Evolutionary conservation across 805 yeast genomes (phyloP).

Genomic region (Barnettozyma californica): DNA sequence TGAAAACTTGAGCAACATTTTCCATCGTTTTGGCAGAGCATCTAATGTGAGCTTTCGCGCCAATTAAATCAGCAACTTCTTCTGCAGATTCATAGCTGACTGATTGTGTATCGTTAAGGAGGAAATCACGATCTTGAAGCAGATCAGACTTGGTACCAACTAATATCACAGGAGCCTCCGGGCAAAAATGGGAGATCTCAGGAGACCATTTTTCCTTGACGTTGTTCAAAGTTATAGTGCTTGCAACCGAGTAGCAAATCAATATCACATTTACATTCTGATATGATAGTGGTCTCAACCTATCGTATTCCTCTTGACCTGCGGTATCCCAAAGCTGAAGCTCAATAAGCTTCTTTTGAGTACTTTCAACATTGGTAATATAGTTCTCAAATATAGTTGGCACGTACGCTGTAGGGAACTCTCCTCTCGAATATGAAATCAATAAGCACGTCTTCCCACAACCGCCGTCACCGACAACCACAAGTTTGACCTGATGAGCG

Average conservation of each 20-base stretch:
- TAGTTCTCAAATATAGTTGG: constrained; percentile 85
- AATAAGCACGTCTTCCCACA: constrained; percentile 85
- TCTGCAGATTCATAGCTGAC: constrained; percentile 35
- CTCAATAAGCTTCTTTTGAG: constrained; percentile 50
- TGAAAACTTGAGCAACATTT: constrained; percentile 65
- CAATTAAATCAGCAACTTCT: constrained; percentile 51
- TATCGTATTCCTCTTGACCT: constrained; percentile 82
- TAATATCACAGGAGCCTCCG: constrained; percentile 67
- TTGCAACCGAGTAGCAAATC: constrained; percentile 70
- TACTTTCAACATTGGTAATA: constrained; percentile 47
- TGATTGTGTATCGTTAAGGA: constrained; percentile 26
- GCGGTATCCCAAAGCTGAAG: constrained; percentile 87
- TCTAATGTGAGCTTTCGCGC: constrained; percentile 68
- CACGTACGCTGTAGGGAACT: constrained; percentile 66
- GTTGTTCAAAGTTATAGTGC: constrained; percentile 58
- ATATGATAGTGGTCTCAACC: constrained; percentile 73
- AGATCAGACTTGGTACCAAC: constrained; percentile 84
- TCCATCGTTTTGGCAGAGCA: constrained; percentile 73
- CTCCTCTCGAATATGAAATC: constrained; percentile 58
- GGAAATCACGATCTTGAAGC: constrained; percentile 13
- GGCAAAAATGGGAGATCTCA: constrained; percentile 79
- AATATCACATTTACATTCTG: constrained; percentile 74
- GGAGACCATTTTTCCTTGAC: constrained; percentile 84
- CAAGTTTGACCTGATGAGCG: constrained; percentile 48
- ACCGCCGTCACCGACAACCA: constrained; percentile 86